Percentiles rank a stretch among this genome's conserved stretches.
Conservation (phyloP, 768 basidiomycete species). For the Leccinum broughii region DNA sequence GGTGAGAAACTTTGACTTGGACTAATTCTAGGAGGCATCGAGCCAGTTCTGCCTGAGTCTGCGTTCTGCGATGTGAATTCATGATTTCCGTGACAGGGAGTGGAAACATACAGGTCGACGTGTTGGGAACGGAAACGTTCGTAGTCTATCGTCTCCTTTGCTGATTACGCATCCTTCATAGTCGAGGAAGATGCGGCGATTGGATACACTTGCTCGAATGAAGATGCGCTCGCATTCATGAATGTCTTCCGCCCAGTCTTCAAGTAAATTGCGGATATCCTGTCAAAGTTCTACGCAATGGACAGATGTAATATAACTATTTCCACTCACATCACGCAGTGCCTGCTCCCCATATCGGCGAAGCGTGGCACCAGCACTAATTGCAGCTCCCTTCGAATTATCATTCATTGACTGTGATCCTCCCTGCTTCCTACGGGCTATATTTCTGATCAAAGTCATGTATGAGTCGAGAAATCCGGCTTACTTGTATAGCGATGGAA, state of each 20-base stretch:
- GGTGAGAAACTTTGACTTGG: constrained; percentile 78
- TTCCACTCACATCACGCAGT: constrained; percentile 71
- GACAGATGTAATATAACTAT: not conserved
- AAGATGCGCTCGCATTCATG: constrained; percentile 86
- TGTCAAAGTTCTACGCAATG: constrained; percentile 28
- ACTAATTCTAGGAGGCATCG: constrained; percentile 88
- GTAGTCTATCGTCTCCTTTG: constrained; percentile 80
- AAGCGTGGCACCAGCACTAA: constrained; percentile 91
- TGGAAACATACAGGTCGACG: constrained; percentile 73
- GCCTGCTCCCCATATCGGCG: constrained; percentile 96
- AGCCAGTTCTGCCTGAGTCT: constrained; percentile 89
- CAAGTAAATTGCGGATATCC: constrained; percentile 86
- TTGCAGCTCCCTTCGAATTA: constrained; percentile 88
- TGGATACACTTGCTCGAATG: constrained; percentile 85
- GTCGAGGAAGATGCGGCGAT: constrained; percentile 86
- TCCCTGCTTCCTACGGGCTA: constrained; percentile 96
- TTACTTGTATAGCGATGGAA: constrained; percentile 98
- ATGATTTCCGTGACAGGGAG: not conserved
- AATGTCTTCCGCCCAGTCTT: constrained; percentile 88
- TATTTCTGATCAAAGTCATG: constrained; percentile 10
- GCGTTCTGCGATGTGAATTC: constrained; percentile 5
- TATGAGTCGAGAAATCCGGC: constrained; percentile 30
- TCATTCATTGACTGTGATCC: constrained; percentile 93
- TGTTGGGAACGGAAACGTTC: constrained; percentile 95
- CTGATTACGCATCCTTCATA: constrained; percentile 77